A percentile compares a stretch with the other conserved stretches of the same genome.
Evolutionary conservation across 2,329 filamentous ascomycete genomes (phyloP).

Genomic region (Calonectria fujianensis): DNA sequence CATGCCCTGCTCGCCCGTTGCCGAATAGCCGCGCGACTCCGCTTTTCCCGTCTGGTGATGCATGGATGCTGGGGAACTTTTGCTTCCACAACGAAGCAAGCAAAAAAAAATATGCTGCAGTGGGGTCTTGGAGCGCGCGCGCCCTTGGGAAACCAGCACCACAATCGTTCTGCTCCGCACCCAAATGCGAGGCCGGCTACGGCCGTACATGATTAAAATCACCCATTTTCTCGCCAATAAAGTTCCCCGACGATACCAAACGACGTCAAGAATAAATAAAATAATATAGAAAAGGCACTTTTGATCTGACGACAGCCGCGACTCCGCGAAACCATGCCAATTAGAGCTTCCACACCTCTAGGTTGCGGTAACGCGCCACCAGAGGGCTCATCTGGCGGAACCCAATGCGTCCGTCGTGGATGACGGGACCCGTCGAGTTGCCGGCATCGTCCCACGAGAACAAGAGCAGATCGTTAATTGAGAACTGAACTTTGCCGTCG

Average conservation of each 20-base stretch:
- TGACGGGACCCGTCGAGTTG: slow-evolving; percentile 46
- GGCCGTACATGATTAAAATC: not conserved
- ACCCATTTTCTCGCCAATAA: not conserved
- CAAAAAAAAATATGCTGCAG: not conserved
- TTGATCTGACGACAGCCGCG: not conserved
- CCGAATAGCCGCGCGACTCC: slow-evolving; percentile 23
- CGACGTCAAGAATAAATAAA: too few species aligned
- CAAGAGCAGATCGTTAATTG: slow-evolving; percentile 43
- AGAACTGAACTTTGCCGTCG: slow-evolving; percentile 45
- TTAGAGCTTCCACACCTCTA: slow-evolving; percentile 51
- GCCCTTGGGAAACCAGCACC: not conserved
- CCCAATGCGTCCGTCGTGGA: slow-evolving; percentile 46
- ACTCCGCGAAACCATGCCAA: not conserved
- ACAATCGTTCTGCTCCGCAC: not conserved
- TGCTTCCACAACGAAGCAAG: slow-evolving; percentile 1
- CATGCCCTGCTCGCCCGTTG: slow-evolving; percentile 1
- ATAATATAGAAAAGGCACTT: not conserved
- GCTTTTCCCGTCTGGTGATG: slow-evolving; percentile 22
- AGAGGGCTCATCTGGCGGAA: slow-evolving; percentile 51
- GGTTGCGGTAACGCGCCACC: slow-evolving; percentile 48
- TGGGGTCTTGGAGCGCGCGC: not conserved
- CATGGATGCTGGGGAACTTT: slow-evolving; percentile 22
- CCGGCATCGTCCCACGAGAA: slow-evolving; percentile 49
- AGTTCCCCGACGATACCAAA: not conserved
- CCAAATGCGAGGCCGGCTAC: not conserved